Base-by-base conservation (phyloP, 345 rosid genomes). In the Boechera divaricarpa region DNA sequence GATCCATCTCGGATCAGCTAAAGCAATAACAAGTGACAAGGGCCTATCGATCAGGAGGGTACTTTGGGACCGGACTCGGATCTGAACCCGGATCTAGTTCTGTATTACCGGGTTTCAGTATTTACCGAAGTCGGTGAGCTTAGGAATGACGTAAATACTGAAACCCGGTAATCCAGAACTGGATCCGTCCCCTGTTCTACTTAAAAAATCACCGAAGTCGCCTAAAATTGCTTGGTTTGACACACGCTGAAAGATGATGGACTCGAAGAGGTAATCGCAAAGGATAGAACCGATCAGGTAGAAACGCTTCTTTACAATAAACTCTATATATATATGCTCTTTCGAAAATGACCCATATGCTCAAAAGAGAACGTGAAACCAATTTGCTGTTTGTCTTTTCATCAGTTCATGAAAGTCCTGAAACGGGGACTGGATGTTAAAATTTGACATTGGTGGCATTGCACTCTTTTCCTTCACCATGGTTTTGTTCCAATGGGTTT, bases 231-330 rank as follows among this genome's bases (percentile, higher is more conserved):
- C 18, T 42, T 57, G 18, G 29, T 68, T 57, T 1, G 10, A 10
- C 77, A 93, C 97, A 91, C 91, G 97, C 97, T 93, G 24, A 70
- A 48, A 57, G 90, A 90, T 86, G 93, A 97, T 77, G 98, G 99
- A 51, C 93, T 96, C 73, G 73, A 67, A 11, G 89, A 89, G 15
- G 94, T 93, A 36, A 36, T 80, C 57, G 96, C 90, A 0, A 96
- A 93, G 82, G 98, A 93, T 68, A 86, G 91, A 68, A 93, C 97
- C 7, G 85, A 87, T 63, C 98, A 90, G 91, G 99, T 95, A 42
- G 33, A 56, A 47, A 53, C n/a, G 4, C 1, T 48, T 62, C 28
- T 51, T 26, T 18, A 36, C 61, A 21, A 7, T 15, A 13, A 69
- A 55, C 24, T 33, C 41, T 21, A 21, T 21, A 21, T 21, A 21